A percentile compares a stretch with the other conserved stretches of the same genome.
Evolutionary conservation across 2,329 filamentous ascomycete species (phyloP).

Genomic region (Monosporascus ibericus): DNA sequence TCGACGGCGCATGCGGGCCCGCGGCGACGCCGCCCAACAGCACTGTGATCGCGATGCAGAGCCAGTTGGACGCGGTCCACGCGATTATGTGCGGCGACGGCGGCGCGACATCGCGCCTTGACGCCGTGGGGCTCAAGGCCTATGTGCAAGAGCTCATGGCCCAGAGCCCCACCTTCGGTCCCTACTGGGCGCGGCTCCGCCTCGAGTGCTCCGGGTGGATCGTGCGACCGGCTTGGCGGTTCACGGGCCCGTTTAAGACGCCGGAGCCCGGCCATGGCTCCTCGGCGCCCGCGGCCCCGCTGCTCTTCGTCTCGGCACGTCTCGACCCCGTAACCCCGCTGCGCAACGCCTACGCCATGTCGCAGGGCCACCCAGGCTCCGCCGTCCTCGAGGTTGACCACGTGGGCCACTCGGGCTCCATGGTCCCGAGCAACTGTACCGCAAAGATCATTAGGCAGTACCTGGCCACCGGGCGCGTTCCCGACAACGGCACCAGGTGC

Average conservation of each 20-base stretch:
- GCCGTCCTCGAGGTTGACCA: conserved; percentile 12
- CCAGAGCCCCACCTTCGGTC: conserved; percentile 26
- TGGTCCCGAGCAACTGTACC: conserved; percentile 6
- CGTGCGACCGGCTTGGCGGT: conserved; percentile 34
- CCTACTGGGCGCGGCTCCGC: conserved; percentile 29
- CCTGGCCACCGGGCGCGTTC: conserved; percentile 1
- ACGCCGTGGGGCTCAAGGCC: conserved; percentile 18
- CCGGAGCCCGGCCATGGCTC: conserved; percentile 9
- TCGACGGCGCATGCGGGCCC: conserved; percentile 6
- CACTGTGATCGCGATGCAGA: not conserved
- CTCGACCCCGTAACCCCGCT: conserved; percentile 42
- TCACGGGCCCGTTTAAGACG: conserved; percentile 24
- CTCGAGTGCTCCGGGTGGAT: conserved; percentile 33
- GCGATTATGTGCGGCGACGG: conserved; percentile 32
- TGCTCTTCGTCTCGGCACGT: conserved; percentile 37
- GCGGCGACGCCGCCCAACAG: conserved; percentile 1
- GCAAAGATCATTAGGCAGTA: conserved; percentile 7
- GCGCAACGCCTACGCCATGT: conserved; percentile 25
- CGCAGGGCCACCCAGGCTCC: conserved; percentile 10
- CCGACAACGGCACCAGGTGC: not conserved
- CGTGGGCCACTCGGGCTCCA: conserved; percentile 11
- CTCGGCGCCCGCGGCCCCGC: conserved; percentile 29
- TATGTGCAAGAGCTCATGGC: conserved; percentile 23
- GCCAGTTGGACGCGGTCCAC: conserved; percentile 13
- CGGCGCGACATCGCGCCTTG: conserved; percentile 12